These are phyloP conservation scores for Coprinopsis cinerea DNA, from an alignment of 768 basidiomycete genomes.

Conservation along the genomic window DNA sequence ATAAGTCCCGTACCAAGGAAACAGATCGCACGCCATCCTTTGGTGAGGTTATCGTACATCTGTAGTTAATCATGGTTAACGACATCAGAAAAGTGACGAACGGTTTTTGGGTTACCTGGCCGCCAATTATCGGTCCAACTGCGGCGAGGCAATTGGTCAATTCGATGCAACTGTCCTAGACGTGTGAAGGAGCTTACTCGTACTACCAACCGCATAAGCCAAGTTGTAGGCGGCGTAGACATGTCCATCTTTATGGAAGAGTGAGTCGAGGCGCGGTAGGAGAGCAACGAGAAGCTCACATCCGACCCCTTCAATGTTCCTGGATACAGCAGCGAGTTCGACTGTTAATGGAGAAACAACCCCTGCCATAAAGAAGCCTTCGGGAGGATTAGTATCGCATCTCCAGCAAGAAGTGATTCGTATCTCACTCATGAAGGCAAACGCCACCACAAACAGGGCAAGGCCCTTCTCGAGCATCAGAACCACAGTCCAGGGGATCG, in stretches of 20 bases:
- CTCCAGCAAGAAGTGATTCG: not conserved
- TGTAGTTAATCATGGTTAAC: slow-evolving; percentile 18
- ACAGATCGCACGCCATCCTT: slow-evolving; percentile 60
- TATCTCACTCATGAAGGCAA: slow-evolving; percentile 50
- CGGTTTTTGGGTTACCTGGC: slow-evolving; percentile 39
- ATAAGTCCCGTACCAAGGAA: slow-evolving; percentile 41
- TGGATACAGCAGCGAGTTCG: slow-evolving; percentile 59
- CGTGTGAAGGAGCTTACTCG: slow-evolving; percentile 29
- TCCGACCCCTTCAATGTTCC: slow-evolving; percentile 55
- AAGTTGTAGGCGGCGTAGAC: slow-evolving; percentile 73
- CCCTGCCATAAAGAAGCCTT: slow-evolving; percentile 60
- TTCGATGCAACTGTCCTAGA: slow-evolving; percentile 2
- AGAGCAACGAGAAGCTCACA: slow-evolving; percentile 36
- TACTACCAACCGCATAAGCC: slow-evolving; percentile 59
- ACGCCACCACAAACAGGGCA: slow-evolving; percentile 40
- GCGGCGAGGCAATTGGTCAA: not conserved
- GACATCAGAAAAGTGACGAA: slow-evolving; percentile 1
- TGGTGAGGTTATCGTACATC: slow-evolving; percentile 51
- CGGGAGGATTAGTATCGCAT: slow-evolving; percentile 2
- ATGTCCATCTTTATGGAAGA: slow-evolving; percentile 62
- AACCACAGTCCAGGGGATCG: slow-evolving; percentile 61
- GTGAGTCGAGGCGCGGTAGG: slow-evolving; percentile 1
- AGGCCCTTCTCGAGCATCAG: slow-evolving; percentile 42
- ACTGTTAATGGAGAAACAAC: slow-evolving; percentile 56
- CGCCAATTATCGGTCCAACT: slow-evolving; percentile 71